Evolutionary conservation across 2,329 filamentous ascomycete genomes (phyloP), one percentile per base, ranked within the genome.

Genomic region (Emmonsia crescens): DNA sequence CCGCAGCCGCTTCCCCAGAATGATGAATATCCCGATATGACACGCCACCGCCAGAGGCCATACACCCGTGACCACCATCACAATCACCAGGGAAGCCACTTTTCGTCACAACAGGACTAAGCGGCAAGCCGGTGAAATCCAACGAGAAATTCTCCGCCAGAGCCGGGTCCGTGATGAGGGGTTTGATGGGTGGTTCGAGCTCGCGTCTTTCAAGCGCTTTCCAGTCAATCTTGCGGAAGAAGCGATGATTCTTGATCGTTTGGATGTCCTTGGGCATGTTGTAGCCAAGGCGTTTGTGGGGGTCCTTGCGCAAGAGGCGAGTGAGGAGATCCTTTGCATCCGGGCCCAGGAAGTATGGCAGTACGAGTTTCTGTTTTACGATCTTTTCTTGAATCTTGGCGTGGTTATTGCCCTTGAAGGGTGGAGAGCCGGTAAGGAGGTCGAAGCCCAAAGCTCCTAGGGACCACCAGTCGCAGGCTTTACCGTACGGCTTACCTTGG

Each of bases 171-270:
- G 94, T 97, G 71, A 99, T 93, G 69, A 97, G 82, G 19, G 94
- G 94, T 72, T 89, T 85, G 68, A 99, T 97, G 0, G 94, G 94
- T 0, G 94, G 89, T 68, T 89, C 87, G 55, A 96, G 68, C 75
- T 96, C 90, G 42, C 93, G 84, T 33, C 84, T 85, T 64, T 89
- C 91, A 16, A 99, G 83, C 69, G 86, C 88, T 76, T 86, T 87
- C 94, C 94, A 99, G 77, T 99, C 87, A 70, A 99, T 95, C 78
- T 91, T 94, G 71, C 89, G 86, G 83, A 99, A 99, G 81, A 99
- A 99, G 10, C 94, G 85, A 73, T 99, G 94, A 65, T 87, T 86
- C 81, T 96, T 96, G 77, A 99, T 89, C 0, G 82, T 87, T 60
- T 84, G 80, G 57, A 99, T 78, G 67, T 99, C 94, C 76, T 92